Evolutionary conservation across 2,329 filamentous ascomycete genomes (phyloP), one percentile per base, ranked within the genome.

Genomic region (Emergomyces pasteurianus): DNA sequence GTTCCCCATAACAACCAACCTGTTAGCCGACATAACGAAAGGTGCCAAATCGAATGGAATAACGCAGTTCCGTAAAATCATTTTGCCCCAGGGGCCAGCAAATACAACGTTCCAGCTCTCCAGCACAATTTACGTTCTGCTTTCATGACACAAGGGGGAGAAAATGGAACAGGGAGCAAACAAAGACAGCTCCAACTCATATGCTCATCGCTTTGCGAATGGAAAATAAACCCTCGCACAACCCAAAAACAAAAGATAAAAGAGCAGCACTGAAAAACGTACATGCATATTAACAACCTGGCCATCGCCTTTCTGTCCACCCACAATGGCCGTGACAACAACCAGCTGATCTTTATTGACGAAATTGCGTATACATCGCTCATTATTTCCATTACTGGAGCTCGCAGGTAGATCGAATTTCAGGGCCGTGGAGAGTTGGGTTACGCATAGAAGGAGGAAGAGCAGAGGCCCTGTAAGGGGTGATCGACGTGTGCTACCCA

Each of bases 291-390:
- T 95, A 65, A 97, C 85, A 68, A 84, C 79, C 85, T 95, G 92
- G 59, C 94, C 94, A 80, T 99, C 94, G 62, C 91, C 92, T 77
- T 87, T 89, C 67, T 79, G 79, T n/a, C 94, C 94, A 73, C 87
- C 85, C 61, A 96, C 82, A 62, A 86, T 96, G 60, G 92, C 89
- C 61, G 92, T 97, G 59, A 99, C 92, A 40, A 97, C 92, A 49
- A 99, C 94, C 66, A 99, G 80, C 65, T 94, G 95, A 72, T 96
- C 91, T 77, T 86, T 88, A 63, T 85, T 83, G 66, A 96, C 92
- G 75, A 96, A 99, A 80, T 99, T 99, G 74, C 92, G 86, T 75
- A 99, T 89, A 79, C 94, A 99, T 79, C 92, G 84, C 78, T 92
- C 88, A 71, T 86, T 84, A 70, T 82, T 85, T 53, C 75, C 75